Evolutionary conservation across 2,329 filamentous ascomycete genomes (phyloP), one percentile per base, ranked within the genome.

Genomic region (Diaporthe helianthi): DNA sequence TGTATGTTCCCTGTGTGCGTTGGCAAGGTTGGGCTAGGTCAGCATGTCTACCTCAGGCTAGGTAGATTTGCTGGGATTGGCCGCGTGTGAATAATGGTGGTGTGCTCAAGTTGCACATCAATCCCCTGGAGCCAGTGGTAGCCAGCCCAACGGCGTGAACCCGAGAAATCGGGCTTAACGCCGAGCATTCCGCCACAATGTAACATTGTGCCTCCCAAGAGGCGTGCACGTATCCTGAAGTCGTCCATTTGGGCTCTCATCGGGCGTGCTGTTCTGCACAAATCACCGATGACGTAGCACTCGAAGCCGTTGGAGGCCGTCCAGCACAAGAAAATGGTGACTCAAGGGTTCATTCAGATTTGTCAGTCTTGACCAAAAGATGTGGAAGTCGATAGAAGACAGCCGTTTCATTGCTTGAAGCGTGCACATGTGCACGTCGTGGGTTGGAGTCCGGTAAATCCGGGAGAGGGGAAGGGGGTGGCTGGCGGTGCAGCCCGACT

Each of bases 301-400:
- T 17, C 41, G 65, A 67, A 52, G 65, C 65, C 65, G n/a, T 33
- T 17, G 52, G 65, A 67, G 65, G 65, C 65, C 65, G n/a, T 33
- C 29, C 4, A 38, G 41, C 3, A 63, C 29, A n/a, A 29, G 17
- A 19, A 41, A 13, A 52, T 58, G 52, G 65, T 58, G 52, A 67
- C 65, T 51, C 65, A 19, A 67, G n/a, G n/a, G n/a, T n/a, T n/a
- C n/a, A 41, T 22, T 51, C 41, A 5, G 52, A 58, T 58, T 67
- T 67, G 53, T 58, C 65, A 58, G 52, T 58, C 19, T 67, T 22
- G 19, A 38, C 22, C 31, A 38, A 19, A 54, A 7, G 19, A n/a
- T 46, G 38, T 58, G 65, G 52, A 58, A 58, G 52, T 67, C 24
- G 44, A 49, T 41, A 53, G 52, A 41, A 67, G 52, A n/a, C 31